These are phyloP conservation scores for Ceratocystis huliohia DNA, from an alignment of 2,329 filamentous ascomycete species.

Conservation along the genomic window DNA sequence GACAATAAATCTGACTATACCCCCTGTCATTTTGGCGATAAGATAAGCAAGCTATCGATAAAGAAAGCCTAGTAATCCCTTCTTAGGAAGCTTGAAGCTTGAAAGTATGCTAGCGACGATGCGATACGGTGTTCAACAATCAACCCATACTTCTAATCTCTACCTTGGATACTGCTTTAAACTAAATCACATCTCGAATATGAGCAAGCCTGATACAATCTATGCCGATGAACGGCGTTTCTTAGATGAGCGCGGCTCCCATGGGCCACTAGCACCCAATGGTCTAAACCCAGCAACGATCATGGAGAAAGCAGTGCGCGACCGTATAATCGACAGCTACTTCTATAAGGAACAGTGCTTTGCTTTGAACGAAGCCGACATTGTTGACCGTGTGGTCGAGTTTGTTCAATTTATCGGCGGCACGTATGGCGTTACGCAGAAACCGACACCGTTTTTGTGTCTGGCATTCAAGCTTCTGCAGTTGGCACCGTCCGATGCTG, in stretches of 20 bases:
- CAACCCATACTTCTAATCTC: not conserved
- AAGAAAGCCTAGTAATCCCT: not conserved
- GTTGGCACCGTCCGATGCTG: conserved; percentile 64
- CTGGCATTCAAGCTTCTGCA: conserved; percentile 90
- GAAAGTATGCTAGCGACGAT: not conserved
- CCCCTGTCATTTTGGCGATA: not conserved
- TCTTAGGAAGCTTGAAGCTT: not conserved
- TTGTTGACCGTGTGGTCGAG: conserved; percentile 82
- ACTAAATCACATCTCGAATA: not conserved
- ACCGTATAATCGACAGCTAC: conserved; percentile 88
- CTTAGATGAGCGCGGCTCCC: conserved; percentile 82
- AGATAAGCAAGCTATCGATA: conserved; percentile 14
- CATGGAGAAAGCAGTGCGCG: conserved; percentile 87
- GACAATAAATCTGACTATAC: not conserved
- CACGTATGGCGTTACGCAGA: conserved; percentile 71
- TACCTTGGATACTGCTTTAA: not conserved
- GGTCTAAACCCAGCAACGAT: conserved; percentile 91
- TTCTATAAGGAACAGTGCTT: conserved; percentile 99
- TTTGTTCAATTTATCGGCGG: conserved; percentile 74
- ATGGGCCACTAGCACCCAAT: conserved; percentile 61
- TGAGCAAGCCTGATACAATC: conserved; percentile 35
- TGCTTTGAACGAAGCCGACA: conserved; percentile 68
- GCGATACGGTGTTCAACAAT: too few species aligned
- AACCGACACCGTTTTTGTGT: conserved; percentile 85
- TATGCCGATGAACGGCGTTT: conserved; percentile 70